Evolutionary conservation across 2,329 filamentous ascomycete genomes (phyloP), one percentile per base, ranked within the genome.

Genomic region (Malbranchea zuffiana): DNA sequence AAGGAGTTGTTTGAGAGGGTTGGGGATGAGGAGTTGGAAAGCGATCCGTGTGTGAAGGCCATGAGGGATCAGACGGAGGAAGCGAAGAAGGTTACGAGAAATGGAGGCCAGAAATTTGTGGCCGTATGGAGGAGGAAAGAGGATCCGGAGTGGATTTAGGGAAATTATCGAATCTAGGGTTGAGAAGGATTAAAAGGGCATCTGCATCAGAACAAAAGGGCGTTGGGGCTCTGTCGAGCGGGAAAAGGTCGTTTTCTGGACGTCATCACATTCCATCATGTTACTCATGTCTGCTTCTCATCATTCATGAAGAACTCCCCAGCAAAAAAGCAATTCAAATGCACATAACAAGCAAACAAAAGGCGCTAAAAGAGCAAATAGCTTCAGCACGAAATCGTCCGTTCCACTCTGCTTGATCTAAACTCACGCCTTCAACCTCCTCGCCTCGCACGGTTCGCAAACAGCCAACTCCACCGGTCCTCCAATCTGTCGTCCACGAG

Each of bases 81-180:
- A 65, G 85, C 87, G 21, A 95, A 94, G 68, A 98, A 98, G 66
- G 90, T 98, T 10, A 75, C 78, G 50, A 75, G 90, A 55, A 94
- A 96, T 62, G 76, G 82, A 27, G 90, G 90, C 0, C 74, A 77
- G 54, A 98, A 96, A 63, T 93, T 82, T 62, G 80, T 96, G 32
- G 88, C 86, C 26, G 74, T 93, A 33, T 98, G 90, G 58, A 73
- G 81, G 53, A 76, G 90, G 44, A 62, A 80, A 44, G 78, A 82
- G 53, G 80, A 94, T 64, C 86, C 85, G 5, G 69, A 74, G 12
- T 93, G 85, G 85, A 30, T 25, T 26, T 12, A n/a, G n/a, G n/a
- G n/a, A n/a, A n/a, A n/a, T n/a, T n/a, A n/a, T n/a, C n/a, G n/a
- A n/a, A n/a, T n/a, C n/a, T n/a, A n/a, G n/a, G n/a, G n/a, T n/a